These are phyloP conservation scores for Somion occarium DNA, from an alignment of 1,284 basidiomycete genomes.

Conservation along the genomic window DNA sequence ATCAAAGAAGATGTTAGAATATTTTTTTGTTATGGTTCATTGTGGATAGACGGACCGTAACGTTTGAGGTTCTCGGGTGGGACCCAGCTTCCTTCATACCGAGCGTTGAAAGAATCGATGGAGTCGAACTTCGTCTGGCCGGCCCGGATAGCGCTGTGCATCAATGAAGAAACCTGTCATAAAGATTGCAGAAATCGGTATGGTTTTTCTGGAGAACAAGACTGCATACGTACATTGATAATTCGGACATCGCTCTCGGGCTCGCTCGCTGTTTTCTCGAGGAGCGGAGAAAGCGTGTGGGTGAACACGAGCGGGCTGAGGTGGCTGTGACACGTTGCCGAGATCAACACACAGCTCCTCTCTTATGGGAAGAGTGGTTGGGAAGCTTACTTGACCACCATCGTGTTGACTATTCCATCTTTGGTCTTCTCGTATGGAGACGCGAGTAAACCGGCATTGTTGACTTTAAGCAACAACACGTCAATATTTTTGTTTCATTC, in stretches of 20 bases:
- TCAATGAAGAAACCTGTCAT: conserved; percentile 15
- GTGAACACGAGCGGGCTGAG: conserved; percentile 47
- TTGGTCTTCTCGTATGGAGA: conserved; percentile 23
- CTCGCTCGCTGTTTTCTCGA: conserved; percentile 40
- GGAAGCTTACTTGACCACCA: conserved; percentile 39
- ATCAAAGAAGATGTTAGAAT: too few species aligned
- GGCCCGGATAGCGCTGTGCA: conserved; percentile 15
- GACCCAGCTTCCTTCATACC: conserved; percentile 23
- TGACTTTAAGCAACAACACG: conserved; percentile 26
- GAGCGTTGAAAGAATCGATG: conserved; percentile 36
- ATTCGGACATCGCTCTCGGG: conserved; percentile 47
- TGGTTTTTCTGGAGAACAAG: conserved; percentile 14
- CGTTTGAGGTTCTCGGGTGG: conserved; percentile 23
- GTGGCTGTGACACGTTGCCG: too few species aligned
- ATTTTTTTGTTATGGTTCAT: too few species aligned
- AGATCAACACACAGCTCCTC: neutral
- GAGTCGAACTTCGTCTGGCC: conserved; percentile 27
- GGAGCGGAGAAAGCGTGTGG: conserved; percentile 40
- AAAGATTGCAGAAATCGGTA: neutral
- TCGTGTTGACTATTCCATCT: conserved; percentile 35
- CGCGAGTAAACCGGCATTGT: conserved; percentile 38
- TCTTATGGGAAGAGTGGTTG: neutral
- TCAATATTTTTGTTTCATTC: neutral
- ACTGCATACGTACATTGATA: conserved; percentile 36
- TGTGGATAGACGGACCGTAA: conserved; percentile 23